Evolutionary conservation across 1,284 basidiomycete species (phyloP).

Genomic region (Ceratobasidium sp.): DNA sequence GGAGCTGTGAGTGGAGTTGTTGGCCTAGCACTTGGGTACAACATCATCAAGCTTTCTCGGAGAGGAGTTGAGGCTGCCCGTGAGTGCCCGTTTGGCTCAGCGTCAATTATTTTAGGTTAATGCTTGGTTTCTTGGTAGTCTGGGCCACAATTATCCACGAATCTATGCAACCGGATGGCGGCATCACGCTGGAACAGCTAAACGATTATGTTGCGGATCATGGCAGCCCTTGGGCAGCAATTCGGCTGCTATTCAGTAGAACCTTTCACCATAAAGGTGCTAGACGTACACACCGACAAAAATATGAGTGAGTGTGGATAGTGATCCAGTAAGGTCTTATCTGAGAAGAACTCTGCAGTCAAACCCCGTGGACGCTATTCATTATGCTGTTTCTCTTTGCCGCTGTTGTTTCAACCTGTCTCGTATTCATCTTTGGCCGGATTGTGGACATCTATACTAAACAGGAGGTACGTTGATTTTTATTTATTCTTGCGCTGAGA

Average conservation of each 20-base stretch:
- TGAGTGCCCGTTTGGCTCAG: neutral
- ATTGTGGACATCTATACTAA: slow-evolving; percentile 40
- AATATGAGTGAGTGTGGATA: slow-evolving; percentile 13
- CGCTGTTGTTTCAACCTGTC: slow-evolving; percentile 14
- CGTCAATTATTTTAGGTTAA: neutral
- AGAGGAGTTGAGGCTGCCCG: slow-evolving; percentile 24
- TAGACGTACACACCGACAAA: slow-evolving; percentile 13
- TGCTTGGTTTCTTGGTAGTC: neutral
- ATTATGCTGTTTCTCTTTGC: slow-evolving; percentile 27
- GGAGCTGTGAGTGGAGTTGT: slow-evolving; percentile 18
- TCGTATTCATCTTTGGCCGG: slow-evolving; percentile 35
- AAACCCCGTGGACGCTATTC: slow-evolving; percentile 33
- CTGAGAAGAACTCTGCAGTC: neutral
- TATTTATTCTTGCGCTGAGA: neutral
- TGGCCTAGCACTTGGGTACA: slow-evolving; percentile 23
- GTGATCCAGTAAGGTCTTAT: too few relatives aligned
- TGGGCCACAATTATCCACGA: slow-evolving; percentile 38
- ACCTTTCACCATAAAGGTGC: slow-evolving; percentile 33
- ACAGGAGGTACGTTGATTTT: slow-evolving; percentile 10
- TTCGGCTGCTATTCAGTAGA: slow-evolving; percentile 13
- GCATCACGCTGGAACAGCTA: slow-evolving; percentile 28
- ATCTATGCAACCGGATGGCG: slow-evolving; percentile 32
- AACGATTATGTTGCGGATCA: slow-evolving; percentile 17
- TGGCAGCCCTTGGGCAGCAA: slow-evolving; percentile 28
- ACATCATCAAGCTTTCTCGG: slow-evolving; percentile 28